phyloP scores from a whole-genome alignment of 2,329 filamentous ascomycete species.

The Didymella pomorum region DNA sequence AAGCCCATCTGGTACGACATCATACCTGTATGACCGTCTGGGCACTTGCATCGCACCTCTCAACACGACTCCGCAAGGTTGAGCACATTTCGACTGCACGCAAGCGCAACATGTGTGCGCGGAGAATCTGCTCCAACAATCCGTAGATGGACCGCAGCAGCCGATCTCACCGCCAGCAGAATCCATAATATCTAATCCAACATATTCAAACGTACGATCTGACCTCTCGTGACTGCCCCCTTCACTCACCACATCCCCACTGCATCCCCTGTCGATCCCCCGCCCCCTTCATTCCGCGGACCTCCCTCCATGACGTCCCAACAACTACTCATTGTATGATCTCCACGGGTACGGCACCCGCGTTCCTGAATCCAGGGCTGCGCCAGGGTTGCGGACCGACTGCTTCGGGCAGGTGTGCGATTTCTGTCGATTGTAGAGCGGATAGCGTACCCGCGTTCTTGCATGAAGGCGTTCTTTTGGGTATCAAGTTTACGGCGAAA shows the following conservation, averaged over 20 bases:
- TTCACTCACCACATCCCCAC: neutral
- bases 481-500: too few species aligned
- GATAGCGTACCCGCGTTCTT: constrained; percentile 5
- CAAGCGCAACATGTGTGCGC: neutral
- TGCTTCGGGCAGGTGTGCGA: constrained; percentile 1
- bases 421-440: constrained; percentile 5
- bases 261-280: neutral
- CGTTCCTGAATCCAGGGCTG: neutral
- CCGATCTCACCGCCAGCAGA: neutral
- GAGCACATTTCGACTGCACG: neutral
- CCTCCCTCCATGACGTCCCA: neutral
- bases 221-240: neutral
- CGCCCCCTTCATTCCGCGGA: neutral
- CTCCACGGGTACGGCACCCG: neutral
- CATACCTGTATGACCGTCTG: neutral
- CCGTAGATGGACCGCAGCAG: neutral
- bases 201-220: neutral
- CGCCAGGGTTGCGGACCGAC: neutral
- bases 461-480: neutral
- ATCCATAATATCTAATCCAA: neutral
- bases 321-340: neutral
- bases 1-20: neutral
- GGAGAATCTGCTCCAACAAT: neutral
- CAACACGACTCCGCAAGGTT: neutral
- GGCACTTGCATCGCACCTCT: neutral